Evolutionary conservation across 805 yeast genomes (phyloP).

Genomic region (Soucietia sequanensis): DNA sequence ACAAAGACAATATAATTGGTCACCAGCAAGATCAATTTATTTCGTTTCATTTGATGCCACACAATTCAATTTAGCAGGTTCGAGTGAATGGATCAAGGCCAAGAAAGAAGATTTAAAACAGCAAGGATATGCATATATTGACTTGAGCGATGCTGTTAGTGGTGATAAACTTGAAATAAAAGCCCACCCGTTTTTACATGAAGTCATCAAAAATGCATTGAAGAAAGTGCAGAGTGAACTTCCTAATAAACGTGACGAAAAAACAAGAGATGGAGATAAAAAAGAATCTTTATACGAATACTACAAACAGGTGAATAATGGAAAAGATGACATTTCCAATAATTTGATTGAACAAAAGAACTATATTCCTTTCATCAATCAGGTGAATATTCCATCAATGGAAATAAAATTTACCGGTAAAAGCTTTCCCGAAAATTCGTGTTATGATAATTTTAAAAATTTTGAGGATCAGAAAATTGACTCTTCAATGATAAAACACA

Average conservation of each 20-base stretch:
- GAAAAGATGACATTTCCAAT: constrained; percentile 24
- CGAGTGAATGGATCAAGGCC: constrained; percentile 72
- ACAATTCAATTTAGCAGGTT: constrained; percentile 78
- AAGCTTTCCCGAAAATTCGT: constrained; percentile 51
- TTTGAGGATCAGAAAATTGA: constrained; percentile 50
- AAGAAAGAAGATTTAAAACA: constrained; percentile 51
- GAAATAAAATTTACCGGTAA: constrained; percentile 51
- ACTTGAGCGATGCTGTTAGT: constrained; percentile 64
- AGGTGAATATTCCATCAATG: constrained; percentile 68
- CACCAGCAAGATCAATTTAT: constrained; percentile 76
- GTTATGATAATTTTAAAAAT: constrained; percentile 63
- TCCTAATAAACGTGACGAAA: constrained; percentile 5
- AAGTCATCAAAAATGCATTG: constrained; percentile 45
- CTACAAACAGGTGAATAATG: constrained; percentile 21
- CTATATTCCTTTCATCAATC: constrained; percentile 63
- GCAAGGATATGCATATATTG: constrained; percentile 70
- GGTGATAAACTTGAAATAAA: constrained; percentile 52
- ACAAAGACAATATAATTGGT: constrained; percentile 68
- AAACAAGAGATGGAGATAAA: constrained; percentile 2
- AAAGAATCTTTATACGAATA: constrained; percentile 20
- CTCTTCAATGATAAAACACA: constrained; percentile 54
- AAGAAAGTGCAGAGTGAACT: constrained; percentile 18
- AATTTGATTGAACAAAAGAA: constrained; percentile 51
- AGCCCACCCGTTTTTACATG: constrained; percentile 64
- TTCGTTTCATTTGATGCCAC: constrained; percentile 85